These are phyloP conservation scores for Panus rudis DNA, from an alignment of 768 basidiomycete genomes.

Conservation along the genomic window DNA sequence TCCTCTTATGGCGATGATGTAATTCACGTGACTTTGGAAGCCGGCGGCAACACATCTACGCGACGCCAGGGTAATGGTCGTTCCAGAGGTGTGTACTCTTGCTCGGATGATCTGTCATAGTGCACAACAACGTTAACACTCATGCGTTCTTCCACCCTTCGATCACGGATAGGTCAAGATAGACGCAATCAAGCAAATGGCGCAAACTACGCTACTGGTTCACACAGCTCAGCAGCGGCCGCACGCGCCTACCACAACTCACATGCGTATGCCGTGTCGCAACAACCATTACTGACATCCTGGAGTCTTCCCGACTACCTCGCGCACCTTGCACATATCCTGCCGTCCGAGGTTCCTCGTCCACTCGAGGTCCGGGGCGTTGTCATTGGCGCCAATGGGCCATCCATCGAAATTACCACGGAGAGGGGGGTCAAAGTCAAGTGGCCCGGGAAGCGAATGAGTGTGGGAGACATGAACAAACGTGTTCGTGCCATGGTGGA, in stretches of 20 bases:
- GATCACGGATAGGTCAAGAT: slow-evolving; percentile 37
- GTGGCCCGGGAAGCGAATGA: slow-evolving; percentile 92
- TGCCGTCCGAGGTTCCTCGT: slow-evolving; percentile 69
- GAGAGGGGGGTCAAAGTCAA: slow-evolving; percentile 83
- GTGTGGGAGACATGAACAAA: slow-evolving; percentile 97
- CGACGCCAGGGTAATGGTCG: slow-evolving; percentile 32
- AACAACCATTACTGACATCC: slow-evolving; percentile 72
- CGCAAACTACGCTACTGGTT: slow-evolving; percentile 28
- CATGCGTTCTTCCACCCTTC: slow-evolving; percentile 22
- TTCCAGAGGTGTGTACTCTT: slow-evolving; percentile 18
- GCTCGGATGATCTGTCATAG: slow-evolving; percentile 10
- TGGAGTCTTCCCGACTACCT: slow-evolving; percentile 95
- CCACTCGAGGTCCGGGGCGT: slow-evolving; percentile 63
- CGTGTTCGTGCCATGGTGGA: slow-evolving; percentile 85
- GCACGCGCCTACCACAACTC: slow-evolving; percentile 71
- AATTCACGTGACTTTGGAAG: slow-evolving; percentile 26
- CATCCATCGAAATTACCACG: slow-evolving; percentile 51
- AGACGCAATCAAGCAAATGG: slow-evolving; percentile 41
- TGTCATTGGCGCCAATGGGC: slow-evolving; percentile 34
- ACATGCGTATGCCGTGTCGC: slow-evolving; percentile 73
- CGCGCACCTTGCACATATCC: slow-evolving; percentile 74
- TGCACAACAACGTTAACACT: slow-evolving; percentile 7
- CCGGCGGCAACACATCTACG: slow-evolving; percentile 5
- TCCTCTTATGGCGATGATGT: slow-evolving; percentile 14
- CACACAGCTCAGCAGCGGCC: too few species aligned